phyloP scores from a whole-genome alignment of 2,329 filamentous ascomycete species.

The Nemania diffusa region DNA sequence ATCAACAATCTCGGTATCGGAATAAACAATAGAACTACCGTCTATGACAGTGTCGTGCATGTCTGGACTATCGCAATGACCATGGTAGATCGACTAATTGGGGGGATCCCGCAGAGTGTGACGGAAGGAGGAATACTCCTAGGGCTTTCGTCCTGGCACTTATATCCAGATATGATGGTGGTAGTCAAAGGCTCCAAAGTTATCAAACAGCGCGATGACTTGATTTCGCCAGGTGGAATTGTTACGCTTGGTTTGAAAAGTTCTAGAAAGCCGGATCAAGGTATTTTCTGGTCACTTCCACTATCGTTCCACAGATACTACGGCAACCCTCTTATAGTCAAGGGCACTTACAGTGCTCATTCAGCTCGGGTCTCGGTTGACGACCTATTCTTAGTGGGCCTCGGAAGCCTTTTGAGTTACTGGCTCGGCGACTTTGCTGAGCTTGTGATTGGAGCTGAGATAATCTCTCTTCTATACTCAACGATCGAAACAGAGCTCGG shows the following conservation, averaged over 20 bases:
- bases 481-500: no score
- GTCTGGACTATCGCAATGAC: not conserved
- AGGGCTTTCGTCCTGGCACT: not conserved
- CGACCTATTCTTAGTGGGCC: no score
- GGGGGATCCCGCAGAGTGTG: not conserved
- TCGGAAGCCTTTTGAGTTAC: no score
- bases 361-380: no score
- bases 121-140: not conserved
- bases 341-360: no score
- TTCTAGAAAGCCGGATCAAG: not conserved
- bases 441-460: no score
- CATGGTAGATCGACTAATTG: not conserved
- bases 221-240: not conserved
- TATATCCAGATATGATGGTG: not conserved
- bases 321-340: not conserved
- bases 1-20: conserved; percentile 35
- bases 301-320: not conserved
- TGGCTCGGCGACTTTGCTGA: no score
- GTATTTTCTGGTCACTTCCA: not conserved
- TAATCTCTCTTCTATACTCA: no score
- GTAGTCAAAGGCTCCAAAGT: not conserved
- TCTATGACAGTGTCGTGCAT: not conserved
- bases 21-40: conserved; percentile 15
- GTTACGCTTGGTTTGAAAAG: not conserved
- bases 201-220: not conserved